Evolutionary conservation across 2,329 filamentous ascomycete genomes (phyloP), one percentile per base, ranked within the genome.

Genomic region (Neofusicoccum kwambonambiense): DNA sequence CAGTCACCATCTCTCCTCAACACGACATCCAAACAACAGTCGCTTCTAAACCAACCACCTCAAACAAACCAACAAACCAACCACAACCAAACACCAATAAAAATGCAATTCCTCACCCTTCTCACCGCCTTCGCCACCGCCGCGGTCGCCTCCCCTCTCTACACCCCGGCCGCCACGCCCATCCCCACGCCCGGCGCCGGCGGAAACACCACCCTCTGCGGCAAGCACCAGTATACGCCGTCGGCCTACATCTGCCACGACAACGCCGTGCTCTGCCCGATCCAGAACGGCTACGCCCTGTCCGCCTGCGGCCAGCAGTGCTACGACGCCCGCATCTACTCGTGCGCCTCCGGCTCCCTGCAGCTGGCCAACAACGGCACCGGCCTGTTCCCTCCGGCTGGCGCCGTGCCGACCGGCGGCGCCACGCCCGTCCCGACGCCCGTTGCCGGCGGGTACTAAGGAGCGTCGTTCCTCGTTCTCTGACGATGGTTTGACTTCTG

Each of bases 21-120:
- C 8, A 57, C 41, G 15, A 47, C 31, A 17, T 42, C 35, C 9
- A 39, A 44, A n/a, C 34, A 51, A 31, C 54, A 57, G 54, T 49
- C 44, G 57, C 44, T 61, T 61, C 57, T 61, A 44, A 61, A 11
- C 17, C n/a, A 12, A 22, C 13, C 61, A 39, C 8, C 19, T 19
- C 19, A 27, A 17, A 31, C 34, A 31, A 37, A 63, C 15, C 31
- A 17, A 31, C 34, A 51, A 52, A 31, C 50, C 27, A 42, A 31
- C 27, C 27, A 5, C 27, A 17, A 15, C 31, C 54, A 27, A 60
- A 37, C n/a, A 47, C 42, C 31, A 45, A 64, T 17, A 9, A 65
- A 19, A n/a, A 65, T 65, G 63, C 54, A 61, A 44, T 17, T 52
- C 63, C 37, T 54, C 63, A 61, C 63, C 31, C 22, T 62, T 44